Conservation (phyloP, 1,284 basidiomycete genomes). For the Puccinia hordei region DNA sequence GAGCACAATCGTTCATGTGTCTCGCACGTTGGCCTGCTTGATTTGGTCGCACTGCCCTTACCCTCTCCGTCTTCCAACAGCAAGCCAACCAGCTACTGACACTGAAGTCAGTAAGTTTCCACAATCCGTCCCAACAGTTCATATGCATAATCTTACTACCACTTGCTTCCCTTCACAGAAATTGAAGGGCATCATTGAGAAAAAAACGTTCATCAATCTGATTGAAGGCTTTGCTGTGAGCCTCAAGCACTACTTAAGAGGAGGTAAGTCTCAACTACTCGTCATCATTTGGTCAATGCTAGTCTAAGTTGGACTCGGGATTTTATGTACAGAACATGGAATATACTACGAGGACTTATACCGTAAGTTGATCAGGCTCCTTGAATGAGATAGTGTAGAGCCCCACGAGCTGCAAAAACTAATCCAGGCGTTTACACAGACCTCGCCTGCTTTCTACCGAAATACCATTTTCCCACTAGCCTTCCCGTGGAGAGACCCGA, state of each 20-base stretch:
- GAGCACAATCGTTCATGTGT: constrained; percentile 33
- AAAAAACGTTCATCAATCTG: constrained; percentile 42
- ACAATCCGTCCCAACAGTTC: background rate
- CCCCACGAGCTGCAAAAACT: no score
- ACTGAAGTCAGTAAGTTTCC: constrained; percentile 23
- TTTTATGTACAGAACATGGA: constrained; percentile 25
- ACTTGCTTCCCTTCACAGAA: constrained; percentile 12
- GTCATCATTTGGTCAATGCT: background rate
- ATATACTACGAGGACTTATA: constrained; percentile 48
- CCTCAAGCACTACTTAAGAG: constrained; percentile 42
- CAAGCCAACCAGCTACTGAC: background rate
- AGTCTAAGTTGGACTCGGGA: background rate
- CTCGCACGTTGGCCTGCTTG: constrained; percentile 18
- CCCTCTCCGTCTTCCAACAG: background rate
- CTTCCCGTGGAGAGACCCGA: constrained; percentile 29
- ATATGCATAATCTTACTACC: no score
- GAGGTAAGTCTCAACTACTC: constrained; percentile 14
- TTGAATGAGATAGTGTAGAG: no score
- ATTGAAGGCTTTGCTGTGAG: constrained; percentile 45
- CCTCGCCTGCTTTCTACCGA: constrained; percentile 39
- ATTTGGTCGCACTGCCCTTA: constrained; percentile 37
- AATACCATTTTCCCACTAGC: constrained; percentile 31
- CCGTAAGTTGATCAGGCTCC: background rate
- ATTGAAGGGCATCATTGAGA: constrained; percentile 33
- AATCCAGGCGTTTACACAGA: background rate